Evolutionary conservation across 305 asterid species (phyloP).

Genomic region (Fraxinus albicans): DNA sequence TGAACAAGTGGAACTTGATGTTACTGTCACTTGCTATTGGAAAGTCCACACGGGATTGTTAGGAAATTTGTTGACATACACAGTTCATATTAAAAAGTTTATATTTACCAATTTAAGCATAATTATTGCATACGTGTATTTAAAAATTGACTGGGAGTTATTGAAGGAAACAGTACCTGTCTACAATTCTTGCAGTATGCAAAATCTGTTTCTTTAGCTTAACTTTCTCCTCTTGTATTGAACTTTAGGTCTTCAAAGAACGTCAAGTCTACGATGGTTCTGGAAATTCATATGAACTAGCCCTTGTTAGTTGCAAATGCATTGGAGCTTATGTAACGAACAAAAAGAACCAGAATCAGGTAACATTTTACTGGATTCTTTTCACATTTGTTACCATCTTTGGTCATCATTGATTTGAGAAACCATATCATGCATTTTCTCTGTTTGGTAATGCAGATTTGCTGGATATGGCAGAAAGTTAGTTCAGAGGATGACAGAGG

Average conservation of each 20-base stretch:
- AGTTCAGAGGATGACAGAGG: slow-evolving; percentile 72
- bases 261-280: slow-evolving; percentile 43
- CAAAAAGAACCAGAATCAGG: slow-evolving; percentile 98
- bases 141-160: not conserved
- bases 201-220: not conserved
- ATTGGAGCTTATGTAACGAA: slow-evolving; percentile 88
- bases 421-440: not conserved
- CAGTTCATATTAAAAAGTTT: not conserved
- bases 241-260: slow-evolving; percentile 71
- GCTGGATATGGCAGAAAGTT: slow-evolving; percentile 95
- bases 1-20: not conserved
- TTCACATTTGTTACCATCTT: slow-evolving; percentile 6
- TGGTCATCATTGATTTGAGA: not conserved
- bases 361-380: slow-evolving; percentile 11
- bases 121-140: not conserved
- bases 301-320: slow-evolving; percentile 79
- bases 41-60: too few species aligned
- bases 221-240: not conserved
- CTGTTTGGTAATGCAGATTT: slow-evolving; percentile 50
- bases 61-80: too few species aligned
- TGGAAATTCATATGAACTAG: slow-evolving; percentile 73
- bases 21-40: not conserved
- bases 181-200: not conserved
- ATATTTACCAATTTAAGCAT: not conserved
- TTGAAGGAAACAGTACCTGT: not conserved